Evolutionary conservation across 169 alveolate species (phyloP).

Genomic region (Plasmodium billcollinsi): DNA sequence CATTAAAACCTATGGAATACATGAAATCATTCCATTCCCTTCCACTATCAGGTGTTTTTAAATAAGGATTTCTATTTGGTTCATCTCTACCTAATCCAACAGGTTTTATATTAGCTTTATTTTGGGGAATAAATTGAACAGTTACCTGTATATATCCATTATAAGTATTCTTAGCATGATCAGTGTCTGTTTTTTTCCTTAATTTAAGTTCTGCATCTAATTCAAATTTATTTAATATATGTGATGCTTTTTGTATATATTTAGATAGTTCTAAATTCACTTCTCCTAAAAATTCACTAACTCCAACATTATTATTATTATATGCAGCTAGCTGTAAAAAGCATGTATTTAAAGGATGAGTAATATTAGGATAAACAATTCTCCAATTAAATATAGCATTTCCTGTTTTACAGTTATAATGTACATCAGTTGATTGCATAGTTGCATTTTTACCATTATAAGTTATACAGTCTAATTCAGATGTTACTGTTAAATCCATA

Average conservation of each 20-base stretch:
- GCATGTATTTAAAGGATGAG: conserved; percentile 91
- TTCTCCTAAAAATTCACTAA: conserved; percentile 91
- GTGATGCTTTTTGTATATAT: conserved; percentile 89
- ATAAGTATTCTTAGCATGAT: conserved; percentile 64
- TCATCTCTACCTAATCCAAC: conserved; percentile 92
- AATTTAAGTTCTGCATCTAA: conserved; percentile 90
- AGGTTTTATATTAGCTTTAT: conserved; percentile 91
- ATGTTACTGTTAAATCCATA: conserved; percentile 84
- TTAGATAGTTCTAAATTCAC: conserved; percentile 86
- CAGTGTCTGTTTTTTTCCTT: conserved; percentile 81
- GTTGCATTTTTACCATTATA: conserved; percentile 84
- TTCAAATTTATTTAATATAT: conserved; percentile 84
- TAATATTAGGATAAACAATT: conserved; percentile 89
- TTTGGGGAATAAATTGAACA: conserved; percentile 92
- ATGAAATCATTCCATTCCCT: conserved; percentile 94
- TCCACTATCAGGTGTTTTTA: conserved; percentile 92
- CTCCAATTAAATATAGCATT: conserved; percentile 94
- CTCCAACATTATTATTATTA: conserved; percentile 90
- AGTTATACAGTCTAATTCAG: conserved; percentile 90
- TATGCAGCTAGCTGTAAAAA: conserved; percentile 91
- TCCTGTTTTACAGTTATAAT: conserved; percentile 92
- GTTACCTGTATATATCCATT: conserved; percentile 91
- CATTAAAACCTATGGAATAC: conserved; percentile 82
- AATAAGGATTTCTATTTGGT: conserved; percentile 93
- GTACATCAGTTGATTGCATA: conserved; percentile 92